A percentile compares a stretch with the other conserved stretches of the same genome.
phyloP scores from a whole-genome alignment of 768 basidiomycete genomes.

The Boletus huronensis region DNA sequence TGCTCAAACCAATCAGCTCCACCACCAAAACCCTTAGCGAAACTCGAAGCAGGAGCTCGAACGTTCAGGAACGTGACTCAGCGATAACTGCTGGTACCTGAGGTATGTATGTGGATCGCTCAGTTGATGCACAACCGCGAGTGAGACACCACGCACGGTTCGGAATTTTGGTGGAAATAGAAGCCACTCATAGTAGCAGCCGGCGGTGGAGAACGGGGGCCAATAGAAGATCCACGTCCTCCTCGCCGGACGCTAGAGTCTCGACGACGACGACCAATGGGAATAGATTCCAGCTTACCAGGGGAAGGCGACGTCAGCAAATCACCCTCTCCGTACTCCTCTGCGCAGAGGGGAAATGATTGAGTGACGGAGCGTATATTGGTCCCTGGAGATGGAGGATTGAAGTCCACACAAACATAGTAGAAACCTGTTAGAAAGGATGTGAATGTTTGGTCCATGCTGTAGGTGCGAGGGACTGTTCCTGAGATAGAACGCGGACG shows the following conservation, averaged over 20 bases:
- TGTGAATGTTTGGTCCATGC: conserved; percentile 16
- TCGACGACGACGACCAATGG: conserved; percentile 37
- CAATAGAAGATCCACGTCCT: conserved; percentile 47
- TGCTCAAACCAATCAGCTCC: not conserved
- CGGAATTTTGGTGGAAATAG: conserved; percentile 91
- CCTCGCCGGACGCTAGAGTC: conserved; percentile 46
- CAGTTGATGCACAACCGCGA: conserved; percentile 1
- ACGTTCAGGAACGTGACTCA: conserved; percentile 72
- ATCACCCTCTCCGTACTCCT: conserved; percentile 27
- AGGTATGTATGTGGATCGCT: conserved; percentile 7
- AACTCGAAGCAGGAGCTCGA: conserved; percentile 83
- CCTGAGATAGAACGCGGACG: conserved; percentile 25
- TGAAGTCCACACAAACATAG: conserved; percentile 92
- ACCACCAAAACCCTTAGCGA: conserved; percentile 45
- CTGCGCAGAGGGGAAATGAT: conserved; percentile 32
- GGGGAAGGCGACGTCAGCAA: conserved; percentile 31
- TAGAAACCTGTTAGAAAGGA: conserved; percentile 66
- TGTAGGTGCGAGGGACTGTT: not conserved
- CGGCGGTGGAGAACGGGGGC: conserved; percentile 44
- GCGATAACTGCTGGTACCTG: conserved; percentile 87
- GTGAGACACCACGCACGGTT: conserved; percentile 64
- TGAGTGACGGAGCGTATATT: conserved; percentile 34
- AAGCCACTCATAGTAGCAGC: conserved; percentile 83
- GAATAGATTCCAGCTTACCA: conserved; percentile 37
- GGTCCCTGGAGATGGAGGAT: conserved; percentile 49